A percentile compares a stretch with the other conserved stretches of the same genome.
Conservation (phyloP, 2,329 filamentous ascomycete species). For the Colletotrichum coccodes region DNA sequence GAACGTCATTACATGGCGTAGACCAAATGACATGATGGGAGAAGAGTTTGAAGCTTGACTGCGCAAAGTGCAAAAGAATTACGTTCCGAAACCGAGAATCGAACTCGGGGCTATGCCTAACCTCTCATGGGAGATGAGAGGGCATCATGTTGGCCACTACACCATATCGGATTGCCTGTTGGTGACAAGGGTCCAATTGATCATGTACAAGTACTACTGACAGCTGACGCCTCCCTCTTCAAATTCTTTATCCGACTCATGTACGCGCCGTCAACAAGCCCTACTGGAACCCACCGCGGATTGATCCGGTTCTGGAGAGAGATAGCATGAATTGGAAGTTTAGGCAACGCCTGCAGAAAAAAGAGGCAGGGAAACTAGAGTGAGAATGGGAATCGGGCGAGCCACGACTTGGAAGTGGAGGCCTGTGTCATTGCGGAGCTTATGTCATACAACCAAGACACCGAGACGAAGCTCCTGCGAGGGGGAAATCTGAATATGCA, state of each 20-base stretch:
- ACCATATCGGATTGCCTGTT: background rate
- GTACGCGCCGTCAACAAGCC: too few relatives aligned
- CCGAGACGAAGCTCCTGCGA: background rate
- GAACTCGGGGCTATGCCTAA: constrained; percentile 18
- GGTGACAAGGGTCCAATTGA: too few relatives aligned
- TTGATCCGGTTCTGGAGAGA: too few relatives aligned
- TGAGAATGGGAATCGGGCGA: background rate
- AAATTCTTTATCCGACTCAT: too few relatives aligned
- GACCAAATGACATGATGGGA: background rate
- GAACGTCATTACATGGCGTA: too few relatives aligned
- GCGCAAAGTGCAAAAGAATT: background rate
- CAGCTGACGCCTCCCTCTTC: too few relatives aligned
- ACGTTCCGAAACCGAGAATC: constrained; percentile 14
- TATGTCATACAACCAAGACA: background rate
- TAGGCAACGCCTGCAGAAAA: background rate
- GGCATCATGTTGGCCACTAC: constrained; percentile 16
- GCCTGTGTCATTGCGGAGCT: constrained; percentile 8
- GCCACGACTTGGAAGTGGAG: constrained; percentile 12
- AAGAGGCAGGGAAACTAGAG: too few relatives aligned
- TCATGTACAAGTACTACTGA: too few relatives aligned
- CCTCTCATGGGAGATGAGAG: background rate
- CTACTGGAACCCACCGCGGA: too few relatives aligned
- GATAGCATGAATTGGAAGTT: background rate
- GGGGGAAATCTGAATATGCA: constrained; percentile 14
- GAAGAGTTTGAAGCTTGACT: too few relatives aligned